phyloP scores from a whole-genome alignment of 2,329 filamentous ascomycete species.

The Emergomyces pasteurianus region DNA sequence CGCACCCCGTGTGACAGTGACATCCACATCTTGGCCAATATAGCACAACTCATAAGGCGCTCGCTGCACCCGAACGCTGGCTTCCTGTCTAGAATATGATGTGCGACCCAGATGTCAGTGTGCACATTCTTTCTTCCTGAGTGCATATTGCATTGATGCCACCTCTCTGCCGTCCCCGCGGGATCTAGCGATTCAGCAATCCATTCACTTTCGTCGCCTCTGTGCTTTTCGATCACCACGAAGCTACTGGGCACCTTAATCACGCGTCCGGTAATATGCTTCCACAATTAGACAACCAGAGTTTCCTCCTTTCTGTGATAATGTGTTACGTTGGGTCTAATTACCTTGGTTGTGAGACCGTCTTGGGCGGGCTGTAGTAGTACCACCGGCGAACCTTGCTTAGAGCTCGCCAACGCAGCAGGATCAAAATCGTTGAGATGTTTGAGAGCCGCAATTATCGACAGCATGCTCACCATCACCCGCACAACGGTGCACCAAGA shows the following conservation, averaged over 20 bases:
- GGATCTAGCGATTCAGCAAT: slow-evolving; percentile 8
- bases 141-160: slow-evolving; percentile 19
- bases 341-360: slow-evolving; percentile 7
- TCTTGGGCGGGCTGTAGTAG: not conserved
- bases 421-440: slow-evolving; percentile 17
- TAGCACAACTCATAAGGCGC: not conserved
- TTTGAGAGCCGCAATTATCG: slow-evolving; percentile 21
- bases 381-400: not conserved
- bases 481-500: slow-evolving; percentile 14
- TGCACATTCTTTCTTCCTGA: not conserved
- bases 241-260: slow-evolving; percentile 19
- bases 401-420: slow-evolving; percentile 19
- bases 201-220: slow-evolving; percentile 25
- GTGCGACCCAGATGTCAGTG: not conserved
- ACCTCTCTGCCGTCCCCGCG: slow-evolving; percentile 6
- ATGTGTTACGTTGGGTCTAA: slow-evolving; percentile 21
- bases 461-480: slow-evolving; percentile 30
- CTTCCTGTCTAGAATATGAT: not conserved
- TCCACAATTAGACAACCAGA: slow-evolving; percentile 23
- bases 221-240: slow-evolving; percentile 23
- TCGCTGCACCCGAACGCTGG: not conserved
- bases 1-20: not conserved
- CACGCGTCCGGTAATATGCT: slow-evolving; percentile 19
- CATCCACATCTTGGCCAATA: not conserved
- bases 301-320: no score